A percentile compares a stretch with the other conserved stretches of the same genome.
phyloP scores from a whole-genome alignment of 371 early-diverging fungal genomes.

The Actinomucor elegans region DNA sequence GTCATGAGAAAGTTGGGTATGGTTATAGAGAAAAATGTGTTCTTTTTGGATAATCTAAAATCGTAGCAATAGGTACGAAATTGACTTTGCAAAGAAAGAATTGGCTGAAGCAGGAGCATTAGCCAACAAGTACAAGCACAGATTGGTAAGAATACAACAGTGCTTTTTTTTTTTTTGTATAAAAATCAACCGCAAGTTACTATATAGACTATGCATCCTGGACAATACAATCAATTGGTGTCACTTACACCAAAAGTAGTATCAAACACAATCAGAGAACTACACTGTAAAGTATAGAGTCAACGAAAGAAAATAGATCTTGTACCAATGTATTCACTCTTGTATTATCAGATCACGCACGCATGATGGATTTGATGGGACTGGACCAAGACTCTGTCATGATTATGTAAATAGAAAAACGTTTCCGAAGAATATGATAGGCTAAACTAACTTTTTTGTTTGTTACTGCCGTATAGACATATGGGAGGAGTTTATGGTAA shows the following conservation, averaged over 20 bases:
- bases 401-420: conserved; percentile 36
- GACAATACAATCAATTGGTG: conserved; percentile 51
- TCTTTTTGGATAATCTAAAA: too few relatives aligned
- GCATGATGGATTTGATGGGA: conserved; percentile 48
- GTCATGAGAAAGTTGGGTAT: conserved; percentile 45
- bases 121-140: conserved; percentile 40
- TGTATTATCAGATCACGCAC: conserved; percentile 48
- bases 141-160: conserved; percentile 33
- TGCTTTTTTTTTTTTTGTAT: too few relatives aligned
- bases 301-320: not conserved
- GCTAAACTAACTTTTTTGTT: not conserved
- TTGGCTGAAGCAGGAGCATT: conserved; percentile 32
- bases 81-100: conserved; percentile 39
- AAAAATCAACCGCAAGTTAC: too few relatives aligned
- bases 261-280: conserved; percentile 34
- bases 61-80: conserved; percentile 22
- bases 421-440: too few relatives aligned
- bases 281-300: conserved; percentile 20
- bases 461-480: conserved; percentile 21
- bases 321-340: not conserved
- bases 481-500: conserved; percentile 54
- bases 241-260: conserved; percentile 43
- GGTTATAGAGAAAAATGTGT: too few relatives aligned
- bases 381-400: conserved; percentile 44
- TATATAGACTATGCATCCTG: conserved; percentile 48